Evolutionary conservation across 148 eudicot genomes (phyloP).

Genomic region (Talinum fruticosum): DNA sequence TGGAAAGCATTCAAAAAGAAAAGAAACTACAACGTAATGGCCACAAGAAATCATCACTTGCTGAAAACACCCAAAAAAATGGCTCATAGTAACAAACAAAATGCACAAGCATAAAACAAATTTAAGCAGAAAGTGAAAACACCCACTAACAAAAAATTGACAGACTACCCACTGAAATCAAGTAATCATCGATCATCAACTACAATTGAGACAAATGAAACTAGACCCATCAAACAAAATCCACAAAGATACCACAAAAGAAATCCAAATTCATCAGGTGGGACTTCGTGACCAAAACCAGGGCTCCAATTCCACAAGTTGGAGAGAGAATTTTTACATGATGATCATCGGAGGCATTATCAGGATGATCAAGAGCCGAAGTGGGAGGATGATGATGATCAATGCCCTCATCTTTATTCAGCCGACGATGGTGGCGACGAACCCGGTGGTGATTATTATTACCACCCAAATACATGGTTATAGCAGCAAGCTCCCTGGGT

Average conservation of each 20-base stretch:
- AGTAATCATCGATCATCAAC: too few relatives aligned
- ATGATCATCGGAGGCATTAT: conserved; percentile 23
- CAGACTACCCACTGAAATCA: background rate
- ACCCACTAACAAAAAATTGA: too few relatives aligned
- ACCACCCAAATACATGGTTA: conserved; percentile 31
- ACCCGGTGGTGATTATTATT: conserved; percentile 31
- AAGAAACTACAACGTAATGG: background rate
- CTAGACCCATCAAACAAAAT: conserved; percentile 16
- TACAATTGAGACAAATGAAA: conserved; percentile 1
- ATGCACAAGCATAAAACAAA: background rate
- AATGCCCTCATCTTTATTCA: conserved; percentile 25
- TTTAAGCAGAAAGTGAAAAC: background rate
- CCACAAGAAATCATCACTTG: too few relatives aligned
- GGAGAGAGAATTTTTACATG: conserved; percentile 18
- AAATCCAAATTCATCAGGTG: background rate
- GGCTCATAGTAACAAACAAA: too few relatives aligned
- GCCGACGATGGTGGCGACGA: conserved; percentile 15
- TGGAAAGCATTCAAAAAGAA: background rate
- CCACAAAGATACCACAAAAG: background rate
- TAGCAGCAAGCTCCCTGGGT: conserved; percentile 31
- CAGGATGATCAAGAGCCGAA: conserved; percentile 21
- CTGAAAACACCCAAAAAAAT: too few relatives aligned
- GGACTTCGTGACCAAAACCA: background rate
- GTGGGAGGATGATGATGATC: conserved; percentile 12
- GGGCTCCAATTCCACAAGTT: background rate